A percentile compares a stretch with the other conserved stretches of the same genome.
These are phyloP conservation scores for Gentiana straminea DNA, from an alignment of 257 asterid species.

Conservation along the genomic window DNA sequence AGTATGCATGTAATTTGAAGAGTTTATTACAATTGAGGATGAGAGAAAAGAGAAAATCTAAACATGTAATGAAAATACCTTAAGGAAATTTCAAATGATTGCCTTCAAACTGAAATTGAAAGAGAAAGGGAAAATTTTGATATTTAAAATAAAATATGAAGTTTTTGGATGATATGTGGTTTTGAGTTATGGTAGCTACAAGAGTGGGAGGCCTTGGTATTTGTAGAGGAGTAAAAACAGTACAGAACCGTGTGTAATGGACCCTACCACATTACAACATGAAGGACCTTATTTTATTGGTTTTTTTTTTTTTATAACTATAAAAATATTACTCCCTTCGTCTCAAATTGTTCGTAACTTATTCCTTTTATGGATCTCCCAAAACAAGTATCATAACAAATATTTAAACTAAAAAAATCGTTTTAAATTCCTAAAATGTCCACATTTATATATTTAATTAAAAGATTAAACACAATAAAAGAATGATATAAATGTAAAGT, in stretches of 20 bases:
- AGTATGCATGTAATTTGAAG: neutral
- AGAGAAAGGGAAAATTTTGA: conserved; percentile 11
- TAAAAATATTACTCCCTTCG: too few relatives aligned
- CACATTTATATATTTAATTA: too few relatives aligned
- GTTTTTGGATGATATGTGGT: conserved; percentile 12
- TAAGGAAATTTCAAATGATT: conserved; percentile 34
- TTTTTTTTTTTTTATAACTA: too few relatives aligned
- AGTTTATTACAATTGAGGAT: conserved; percentile 1
- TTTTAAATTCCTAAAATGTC: too few relatives aligned
- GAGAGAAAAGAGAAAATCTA: neutral
- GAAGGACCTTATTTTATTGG: too few relatives aligned
- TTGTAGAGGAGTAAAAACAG: conserved; percentile 42
- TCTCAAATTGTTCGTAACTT: too few relatives aligned
- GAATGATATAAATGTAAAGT: too few relatives aligned
- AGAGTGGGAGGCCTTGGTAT: conserved; percentile 32
- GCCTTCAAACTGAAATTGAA: conserved; percentile 27
- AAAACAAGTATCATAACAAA: too few relatives aligned
- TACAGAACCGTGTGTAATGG: conserved; percentile 35
- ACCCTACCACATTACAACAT: conserved; percentile 22
- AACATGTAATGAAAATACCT: conserved; percentile 8
- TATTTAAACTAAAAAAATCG: too few relatives aligned
- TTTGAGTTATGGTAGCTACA: conserved; percentile 33
- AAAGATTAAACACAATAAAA: too few relatives aligned
- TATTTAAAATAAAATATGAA: conserved; percentile 7
- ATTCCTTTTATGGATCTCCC: too few relatives aligned